Percentiles rank a stretch among this genome's conserved stretches.
These are phyloP conservation scores for Euphorbia schlechtendalii DNA, from an alignment of 441 rosid genomes.

Conservation along the genomic window DNA sequence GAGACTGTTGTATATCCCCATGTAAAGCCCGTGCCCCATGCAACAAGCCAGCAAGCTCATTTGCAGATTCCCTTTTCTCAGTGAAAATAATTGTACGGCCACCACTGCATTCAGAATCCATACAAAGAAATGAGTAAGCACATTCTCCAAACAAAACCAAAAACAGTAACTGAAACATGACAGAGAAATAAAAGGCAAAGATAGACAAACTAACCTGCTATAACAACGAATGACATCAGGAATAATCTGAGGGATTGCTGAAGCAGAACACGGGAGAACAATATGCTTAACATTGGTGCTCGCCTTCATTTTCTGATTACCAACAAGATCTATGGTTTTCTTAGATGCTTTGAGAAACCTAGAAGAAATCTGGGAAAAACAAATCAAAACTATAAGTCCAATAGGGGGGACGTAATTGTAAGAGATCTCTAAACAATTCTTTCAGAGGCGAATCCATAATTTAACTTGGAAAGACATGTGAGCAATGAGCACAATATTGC, in stretches of 20 bases:
- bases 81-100: constrained; percentile 90
- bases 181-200: not conserved
- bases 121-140: not conserved
- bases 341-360: constrained; percentile 65
- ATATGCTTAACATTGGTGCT: constrained; percentile 85
- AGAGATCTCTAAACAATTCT: not conserved
- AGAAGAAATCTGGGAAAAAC: constrained; percentile 45
- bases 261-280: constrained; percentile 62
- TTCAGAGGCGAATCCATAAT: not conserved
- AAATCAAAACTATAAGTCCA: constrained; percentile 19
- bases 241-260: constrained; percentile 68
- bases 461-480: not conserved
- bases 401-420: not conserved
- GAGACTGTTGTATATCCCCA: constrained; percentile 88
- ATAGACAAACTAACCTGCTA: constrained; percentile 66
- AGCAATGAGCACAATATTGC: not conserved
- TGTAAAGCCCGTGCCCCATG: constrained; percentile 81
- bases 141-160: not conserved
- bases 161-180: not conserved
- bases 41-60: constrained; percentile 76
- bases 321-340: constrained; percentile 95
- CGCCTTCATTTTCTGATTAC: constrained; percentile 95
- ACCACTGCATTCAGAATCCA: constrained; percentile 47
- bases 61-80: constrained; percentile 78
- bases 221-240: constrained; percentile 90